Percentiles rank a stretch among this genome's conserved stretches.
Evolutionary conservation across 345 rosid species (phyloP).

Genomic region (Mercurialis annua): DNA sequence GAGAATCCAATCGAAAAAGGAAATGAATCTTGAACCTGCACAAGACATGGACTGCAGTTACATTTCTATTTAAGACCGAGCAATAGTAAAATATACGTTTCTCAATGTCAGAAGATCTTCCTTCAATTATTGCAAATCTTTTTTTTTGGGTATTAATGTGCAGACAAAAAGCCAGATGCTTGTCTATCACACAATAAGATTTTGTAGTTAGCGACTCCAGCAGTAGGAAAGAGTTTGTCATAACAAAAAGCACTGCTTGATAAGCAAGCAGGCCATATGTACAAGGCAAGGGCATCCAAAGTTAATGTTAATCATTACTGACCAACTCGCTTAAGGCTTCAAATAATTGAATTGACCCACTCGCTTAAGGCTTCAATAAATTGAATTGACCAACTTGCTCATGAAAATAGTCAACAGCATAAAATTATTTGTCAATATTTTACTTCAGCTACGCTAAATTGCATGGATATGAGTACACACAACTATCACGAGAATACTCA

Average conservation of each 20-base stretch:
- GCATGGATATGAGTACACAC: not conserved
- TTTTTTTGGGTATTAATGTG: not conserved
- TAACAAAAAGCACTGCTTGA: not conserved
- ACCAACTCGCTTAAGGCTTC: no score
- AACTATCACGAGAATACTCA: not conserved
- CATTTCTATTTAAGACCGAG: not conserved
- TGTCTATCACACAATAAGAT: not conserved
- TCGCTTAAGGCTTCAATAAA: not conserved
- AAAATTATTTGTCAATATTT: no score
- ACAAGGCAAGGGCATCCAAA: not conserved
- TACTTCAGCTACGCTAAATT: not conserved
- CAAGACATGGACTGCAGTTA: conserved; percentile 7
- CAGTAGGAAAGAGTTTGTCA: not conserved
- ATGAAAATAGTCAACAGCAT: not conserved
- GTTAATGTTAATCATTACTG: not conserved
- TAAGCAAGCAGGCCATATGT: not conserved
- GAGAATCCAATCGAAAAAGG: conserved; percentile 70
- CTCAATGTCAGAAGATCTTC: not conserved
- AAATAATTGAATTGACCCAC: not conserved
- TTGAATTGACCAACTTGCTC: not conserved
- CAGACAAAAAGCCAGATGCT: not conserved
- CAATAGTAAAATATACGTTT: not conserved
- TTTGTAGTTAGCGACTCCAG: not conserved
- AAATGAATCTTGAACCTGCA: conserved; percentile 77
- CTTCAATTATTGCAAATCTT: not conserved